phyloP scores from a whole-genome alignment of 495 filamentous ascomycete genomes.

The Daldinia decipiens region DNA sequence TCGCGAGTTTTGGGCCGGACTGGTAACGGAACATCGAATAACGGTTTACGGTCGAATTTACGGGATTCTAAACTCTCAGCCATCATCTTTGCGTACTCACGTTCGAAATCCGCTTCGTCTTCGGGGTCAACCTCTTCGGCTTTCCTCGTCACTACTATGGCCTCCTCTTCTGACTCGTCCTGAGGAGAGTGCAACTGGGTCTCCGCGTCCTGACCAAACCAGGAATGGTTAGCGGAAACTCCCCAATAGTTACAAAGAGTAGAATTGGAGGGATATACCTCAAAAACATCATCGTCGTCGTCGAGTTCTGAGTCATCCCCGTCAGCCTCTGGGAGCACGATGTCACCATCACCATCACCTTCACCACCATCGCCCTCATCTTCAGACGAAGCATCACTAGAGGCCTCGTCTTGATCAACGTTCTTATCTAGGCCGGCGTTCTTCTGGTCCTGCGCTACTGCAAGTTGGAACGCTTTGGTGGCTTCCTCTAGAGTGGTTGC shows the following conservation, averaged over 20 bases:
- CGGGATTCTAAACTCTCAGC: conserved; percentile 92
- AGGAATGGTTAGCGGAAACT: conserved; percentile 21
- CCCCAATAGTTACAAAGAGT: neutral
- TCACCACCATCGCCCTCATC: conserved; percentile 74
- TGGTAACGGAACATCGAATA: conserved; percentile 93
- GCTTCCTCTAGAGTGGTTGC: conserved; percentile 84
- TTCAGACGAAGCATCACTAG: conserved; percentile 72
- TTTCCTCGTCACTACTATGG: conserved; percentile 88
- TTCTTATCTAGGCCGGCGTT: conserved; percentile 73
- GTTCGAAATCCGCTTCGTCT: conserved; percentile 95
- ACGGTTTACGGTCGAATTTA: conserved; percentile 90
- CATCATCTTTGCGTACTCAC: conserved; percentile 99
- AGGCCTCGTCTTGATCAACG: conserved; percentile 72
- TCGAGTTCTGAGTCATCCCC: conserved; percentile 57
- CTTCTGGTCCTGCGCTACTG: conserved; percentile 89
- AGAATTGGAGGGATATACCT: conserved; percentile 50
- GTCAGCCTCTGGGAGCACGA: conserved; percentile 51
- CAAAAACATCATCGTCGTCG: conserved; percentile 60
- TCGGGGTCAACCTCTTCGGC: conserved; percentile 94
- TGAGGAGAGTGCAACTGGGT: conserved; percentile 57
- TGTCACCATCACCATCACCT: conserved; percentile 65
- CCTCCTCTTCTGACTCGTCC: conserved; percentile 79
- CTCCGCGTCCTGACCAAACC: conserved; percentile 54
- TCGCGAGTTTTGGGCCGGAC: conserved; percentile 81
- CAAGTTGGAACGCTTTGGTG: conserved; percentile 82